These are phyloP conservation scores for Lipomyces spencermartinsiae DNA, from an alignment of 805 yeast species.

Conservation along the genomic window DNA sequence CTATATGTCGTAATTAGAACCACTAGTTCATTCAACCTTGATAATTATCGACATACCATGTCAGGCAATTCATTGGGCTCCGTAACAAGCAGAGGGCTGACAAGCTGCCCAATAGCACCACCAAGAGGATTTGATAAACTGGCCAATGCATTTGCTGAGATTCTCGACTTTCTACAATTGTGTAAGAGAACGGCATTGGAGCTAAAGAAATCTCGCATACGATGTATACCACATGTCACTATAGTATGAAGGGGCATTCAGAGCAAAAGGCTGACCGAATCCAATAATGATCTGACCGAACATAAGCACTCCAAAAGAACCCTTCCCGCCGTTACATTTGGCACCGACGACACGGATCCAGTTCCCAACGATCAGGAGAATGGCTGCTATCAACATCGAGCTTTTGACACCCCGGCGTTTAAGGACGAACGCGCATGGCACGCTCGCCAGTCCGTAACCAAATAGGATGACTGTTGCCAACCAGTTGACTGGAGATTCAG, in stretches of 20 bases:
- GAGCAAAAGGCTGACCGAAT: constrained; percentile 47
- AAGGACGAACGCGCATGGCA: constrained; percentile 42
- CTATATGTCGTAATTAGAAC: constrained; percentile 6
- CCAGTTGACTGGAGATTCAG: constrained; percentile 46
- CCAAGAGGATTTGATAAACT: constrained; percentile 47
- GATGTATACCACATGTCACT: constrained; percentile 46
- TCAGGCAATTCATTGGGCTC: constrained; percentile 39
- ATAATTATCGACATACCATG: constrained; percentile 25
- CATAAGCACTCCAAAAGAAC: constrained; percentile 44
- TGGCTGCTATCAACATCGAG: constrained; percentile 40
- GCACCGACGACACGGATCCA: constrained; percentile 46
- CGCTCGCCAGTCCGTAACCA: constrained; percentile 42
- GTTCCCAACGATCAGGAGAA: constrained; percentile 42
- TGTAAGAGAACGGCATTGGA: background rate
- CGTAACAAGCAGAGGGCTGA: constrained; percentile 45
- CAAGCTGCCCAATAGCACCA: constrained; percentile 46
- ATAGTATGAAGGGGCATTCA: constrained; percentile 45
- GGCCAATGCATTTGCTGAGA: constrained; percentile 47
- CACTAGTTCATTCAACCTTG: background rate
- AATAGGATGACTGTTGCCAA: constrained; percentile 45
- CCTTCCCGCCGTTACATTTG: constrained; percentile 26
- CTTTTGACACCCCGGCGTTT: constrained; percentile 38
- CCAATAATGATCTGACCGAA: constrained; percentile 48
- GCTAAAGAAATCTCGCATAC: constrained; percentile 3
- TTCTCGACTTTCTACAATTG: constrained; percentile 40